Evolutionary conservation across 345 rosid genomes (phyloP).

Genomic region (Ceriops zippeliana): DNA sequence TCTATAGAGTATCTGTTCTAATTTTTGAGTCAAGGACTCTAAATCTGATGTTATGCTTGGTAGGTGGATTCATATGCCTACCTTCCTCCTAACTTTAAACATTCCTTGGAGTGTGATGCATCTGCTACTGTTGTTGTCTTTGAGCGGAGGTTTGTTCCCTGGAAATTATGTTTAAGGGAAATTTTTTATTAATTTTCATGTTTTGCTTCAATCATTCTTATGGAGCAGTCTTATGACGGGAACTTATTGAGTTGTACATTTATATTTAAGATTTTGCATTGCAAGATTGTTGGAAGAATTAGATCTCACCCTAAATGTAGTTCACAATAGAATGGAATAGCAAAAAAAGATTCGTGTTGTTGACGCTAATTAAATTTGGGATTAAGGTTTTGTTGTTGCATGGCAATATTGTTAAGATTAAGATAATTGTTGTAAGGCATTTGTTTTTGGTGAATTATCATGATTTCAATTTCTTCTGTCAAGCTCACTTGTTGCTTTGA

Average conservation of each 20-base stretch:
- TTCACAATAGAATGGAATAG: too few species aligned
- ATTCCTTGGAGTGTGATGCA: conserved; percentile 47
- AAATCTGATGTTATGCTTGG: conserved; percentile 12
- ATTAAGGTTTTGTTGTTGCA: too few species aligned
- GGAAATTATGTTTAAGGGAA: conserved; percentile 5
- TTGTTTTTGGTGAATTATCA: not conserved
- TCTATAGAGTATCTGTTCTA: not conserved
- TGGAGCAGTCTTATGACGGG: not conserved
- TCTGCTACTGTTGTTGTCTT: conserved; percentile 66
- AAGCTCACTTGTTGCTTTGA: not conserved
- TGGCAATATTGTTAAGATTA: not conserved
- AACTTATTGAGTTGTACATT: not conserved
- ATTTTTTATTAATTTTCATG: conserved; percentile 11
- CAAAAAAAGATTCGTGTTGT: too few species aligned
- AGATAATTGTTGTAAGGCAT: conserved; percentile 8
- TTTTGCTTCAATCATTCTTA: not conserved
- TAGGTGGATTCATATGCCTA: conserved; percentile 90
- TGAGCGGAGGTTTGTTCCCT: conserved; percentile 55
- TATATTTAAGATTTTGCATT: too few species aligned
- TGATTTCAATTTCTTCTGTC: not conserved
- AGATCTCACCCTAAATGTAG: too few species aligned
- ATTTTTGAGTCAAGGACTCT: not conserved
- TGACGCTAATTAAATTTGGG: too few species aligned
- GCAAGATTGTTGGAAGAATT: too few species aligned
- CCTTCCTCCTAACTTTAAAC: conserved; percentile 67